Conservation (phyloP, 495 filamentous ascomycete species). For the Penicillium desertorum region DNA sequence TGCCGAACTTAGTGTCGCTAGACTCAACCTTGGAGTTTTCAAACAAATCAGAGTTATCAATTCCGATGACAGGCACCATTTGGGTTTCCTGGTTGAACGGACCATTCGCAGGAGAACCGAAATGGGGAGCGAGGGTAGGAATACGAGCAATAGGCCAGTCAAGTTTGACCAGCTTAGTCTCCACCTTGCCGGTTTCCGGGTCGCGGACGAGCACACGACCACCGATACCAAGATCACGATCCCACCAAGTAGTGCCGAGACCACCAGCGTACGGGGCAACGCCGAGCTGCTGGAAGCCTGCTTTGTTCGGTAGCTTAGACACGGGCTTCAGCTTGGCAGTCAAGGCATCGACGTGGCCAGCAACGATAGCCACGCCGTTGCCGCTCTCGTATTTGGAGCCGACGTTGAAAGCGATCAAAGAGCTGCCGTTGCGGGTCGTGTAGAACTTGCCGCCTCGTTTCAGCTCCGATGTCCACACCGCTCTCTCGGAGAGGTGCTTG, state of each 20-base stretch:
- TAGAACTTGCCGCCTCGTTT: constrained; percentile 85
- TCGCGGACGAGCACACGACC: constrained; percentile 84
- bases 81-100: constrained; percentile 88
- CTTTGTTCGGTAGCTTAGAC: constrained; percentile 72
- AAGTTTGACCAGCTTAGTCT: constrained; percentile 80
- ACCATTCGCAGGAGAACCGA: constrained; percentile 74
- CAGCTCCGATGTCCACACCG: constrained; percentile 73
- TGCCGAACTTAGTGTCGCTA: constrained; percentile 45
- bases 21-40: constrained; percentile 25
- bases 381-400: constrained; percentile 80
- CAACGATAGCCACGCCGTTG: constrained; percentile 77
- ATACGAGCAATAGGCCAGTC: constrained; percentile 93
- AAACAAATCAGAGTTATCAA: constrained; percentile 69
- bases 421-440: constrained; percentile 79
- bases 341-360: constrained; percentile 89
- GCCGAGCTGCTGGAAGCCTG: constrained; percentile 85
- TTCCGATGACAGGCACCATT: constrained; percentile 88
- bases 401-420: constrained; percentile 82
- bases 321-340: constrained; percentile 89
- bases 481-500: constrained; percentile 72
- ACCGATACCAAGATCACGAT: constrained; percentile 86
- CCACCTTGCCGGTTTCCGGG: constrained; percentile 69
- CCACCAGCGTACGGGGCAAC: constrained; percentile 91
- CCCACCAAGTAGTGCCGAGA: constrained; percentile 88
- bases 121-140: constrained; percentile 91